Evolutionary conservation across 179 eudicot genomes (phyloP).

Genomic region (Beta macrorhiza): DNA sequence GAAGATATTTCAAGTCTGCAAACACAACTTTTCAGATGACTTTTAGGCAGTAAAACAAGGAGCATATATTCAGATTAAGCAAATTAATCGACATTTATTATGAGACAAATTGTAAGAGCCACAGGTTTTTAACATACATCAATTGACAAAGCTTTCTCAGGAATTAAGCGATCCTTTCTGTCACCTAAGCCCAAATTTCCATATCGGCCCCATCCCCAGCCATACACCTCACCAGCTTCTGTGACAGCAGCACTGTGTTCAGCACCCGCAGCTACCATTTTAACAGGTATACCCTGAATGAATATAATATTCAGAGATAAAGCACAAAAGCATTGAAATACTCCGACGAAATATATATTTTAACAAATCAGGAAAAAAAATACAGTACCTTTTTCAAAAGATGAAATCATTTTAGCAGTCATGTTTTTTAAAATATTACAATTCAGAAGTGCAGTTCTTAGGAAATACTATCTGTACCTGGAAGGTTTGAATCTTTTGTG

Average conservation of each 20-base stretch:
- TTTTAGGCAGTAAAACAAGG: background rate
- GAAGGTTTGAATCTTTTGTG: constrained; percentile 76
- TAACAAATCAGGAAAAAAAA: background rate
- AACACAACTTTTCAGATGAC: background rate
- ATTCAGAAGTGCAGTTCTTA: background rate
- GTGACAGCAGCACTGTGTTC: constrained; percentile 98
- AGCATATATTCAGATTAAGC: background rate
- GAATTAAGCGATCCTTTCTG: constrained; percentile 77
- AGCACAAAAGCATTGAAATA: background rate
- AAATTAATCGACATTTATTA: background rate
- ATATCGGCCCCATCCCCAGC: constrained; percentile 99
- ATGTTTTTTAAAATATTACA: background rate
- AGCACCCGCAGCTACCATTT: constrained; percentile 99
- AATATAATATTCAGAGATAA: background rate
- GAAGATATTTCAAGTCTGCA: background rate
- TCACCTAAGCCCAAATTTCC: constrained; percentile 99
- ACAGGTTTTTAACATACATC: constrained; percentile 44
- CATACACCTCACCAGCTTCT: constrained; percentile 85
- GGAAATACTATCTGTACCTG: constrained; percentile 43
- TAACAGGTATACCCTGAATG: constrained; percentile 71
- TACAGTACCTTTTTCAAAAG: background rate
- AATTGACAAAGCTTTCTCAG: constrained; percentile 59
- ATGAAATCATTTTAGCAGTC: background rate
- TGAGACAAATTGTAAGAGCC: constrained; percentile 7
- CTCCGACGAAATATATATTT: background rate